A percentile compares a stretch with the other conserved stretches of the same genome.
Conservation (phyloP, 2,329 filamentous ascomycete genomes). For the Exophiala bonariae region DNA sequence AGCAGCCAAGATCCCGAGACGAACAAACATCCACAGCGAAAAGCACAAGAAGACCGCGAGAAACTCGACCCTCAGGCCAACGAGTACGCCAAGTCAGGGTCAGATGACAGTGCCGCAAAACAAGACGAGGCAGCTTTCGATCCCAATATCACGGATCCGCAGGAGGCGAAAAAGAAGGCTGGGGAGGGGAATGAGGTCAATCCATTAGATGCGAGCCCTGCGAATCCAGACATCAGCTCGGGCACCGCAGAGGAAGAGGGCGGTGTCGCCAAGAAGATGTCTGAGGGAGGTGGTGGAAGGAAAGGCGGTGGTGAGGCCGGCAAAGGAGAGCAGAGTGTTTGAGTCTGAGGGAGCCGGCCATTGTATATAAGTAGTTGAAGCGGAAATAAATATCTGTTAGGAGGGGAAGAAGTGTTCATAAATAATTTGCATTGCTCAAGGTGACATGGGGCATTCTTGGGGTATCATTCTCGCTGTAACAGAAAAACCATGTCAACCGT, state of each 20-base stretch:
- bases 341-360: background rate
- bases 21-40: slow-evolving; percentile 17
- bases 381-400: too few species aligned
- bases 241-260: slow-evolving; percentile 46
- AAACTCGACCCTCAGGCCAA: slow-evolving; percentile 64
- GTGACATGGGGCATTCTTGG: too few species aligned
- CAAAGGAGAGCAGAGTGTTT: slow-evolving; percentile 22
- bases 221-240: slow-evolving; percentile 59
- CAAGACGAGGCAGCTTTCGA: slow-evolving; percentile 67
- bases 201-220: slow-evolving; percentile 61
- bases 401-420: background rate
- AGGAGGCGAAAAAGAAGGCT: slow-evolving; percentile 53
- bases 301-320: slow-evolving; percentile 38
- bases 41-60: slow-evolving; percentile 50
- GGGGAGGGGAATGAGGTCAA: slow-evolving; percentile 44
- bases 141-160: slow-evolving; percentile 65
- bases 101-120: slow-evolving; percentile 60
- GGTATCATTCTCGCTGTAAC: slow-evolving; percentile 6
- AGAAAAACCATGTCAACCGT: too few species aligned
- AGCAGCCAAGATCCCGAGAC: slow-evolving; percentile 13
- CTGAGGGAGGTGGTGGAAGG: slow-evolving; percentile 40
- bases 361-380: too few species aligned
- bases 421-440: slow-evolving; percentile 1
- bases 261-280: slow-evolving; percentile 40
- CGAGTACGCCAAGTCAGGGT: slow-evolving; percentile 69